A percentile compares a stretch with the other conserved stretches of the same genome.
phyloP scores from a whole-genome alignment of 805 yeast genomes.

The Lipomyces mesembrius region DNA sequence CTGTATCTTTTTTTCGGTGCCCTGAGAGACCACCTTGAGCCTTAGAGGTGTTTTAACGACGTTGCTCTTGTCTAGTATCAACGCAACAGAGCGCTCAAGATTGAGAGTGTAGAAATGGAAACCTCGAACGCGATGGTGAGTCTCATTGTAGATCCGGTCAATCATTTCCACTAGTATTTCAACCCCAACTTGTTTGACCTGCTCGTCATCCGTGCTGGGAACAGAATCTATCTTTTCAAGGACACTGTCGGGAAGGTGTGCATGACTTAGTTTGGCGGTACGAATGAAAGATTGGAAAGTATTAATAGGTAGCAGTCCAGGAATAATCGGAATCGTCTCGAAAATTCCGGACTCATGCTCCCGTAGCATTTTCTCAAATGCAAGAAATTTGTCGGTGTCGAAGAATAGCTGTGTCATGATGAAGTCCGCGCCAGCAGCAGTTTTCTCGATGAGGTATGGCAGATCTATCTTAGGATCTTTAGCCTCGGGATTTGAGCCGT shows the following conservation, averaged over 20 bases:
- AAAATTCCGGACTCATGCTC: conserved; percentile 47
- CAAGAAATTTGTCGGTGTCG: conserved; percentile 76
- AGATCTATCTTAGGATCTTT: conserved; percentile 74
- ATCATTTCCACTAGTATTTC: conserved; percentile 68
- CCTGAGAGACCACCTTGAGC: conserved; percentile 28
- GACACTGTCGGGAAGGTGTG: conserved; percentile 69
- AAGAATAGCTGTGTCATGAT: conserved; percentile 89
- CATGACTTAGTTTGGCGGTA: conserved; percentile 88
- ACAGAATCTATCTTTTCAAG: conserved; percentile 59
- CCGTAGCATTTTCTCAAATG: conserved; percentile 56
- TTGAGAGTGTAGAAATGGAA: conserved; percentile 93
- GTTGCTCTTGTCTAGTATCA: conserved; percentile 68
- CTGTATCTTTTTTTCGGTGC: background rate
- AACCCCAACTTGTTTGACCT: conserved; percentile 83
- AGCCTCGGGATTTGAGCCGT: conserved; percentile 57
- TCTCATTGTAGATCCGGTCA: conserved; percentile 56
- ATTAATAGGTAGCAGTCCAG: conserved; percentile 91
- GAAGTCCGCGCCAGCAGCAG: conserved; percentile 94
- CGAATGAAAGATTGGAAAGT: conserved; percentile 81
- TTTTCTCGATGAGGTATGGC: conserved; percentile 79
- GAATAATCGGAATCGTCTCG: conserved; percentile 63
- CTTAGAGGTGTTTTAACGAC: conserved; percentile 48
- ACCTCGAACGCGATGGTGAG: conserved; percentile 68
- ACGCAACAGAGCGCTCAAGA: conserved; percentile 89
- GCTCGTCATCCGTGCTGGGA: conserved; percentile 72